Evolutionary conservation across 352 stramenopile species (phyloP).

Genomic region (Pythium aquatile): DNA sequence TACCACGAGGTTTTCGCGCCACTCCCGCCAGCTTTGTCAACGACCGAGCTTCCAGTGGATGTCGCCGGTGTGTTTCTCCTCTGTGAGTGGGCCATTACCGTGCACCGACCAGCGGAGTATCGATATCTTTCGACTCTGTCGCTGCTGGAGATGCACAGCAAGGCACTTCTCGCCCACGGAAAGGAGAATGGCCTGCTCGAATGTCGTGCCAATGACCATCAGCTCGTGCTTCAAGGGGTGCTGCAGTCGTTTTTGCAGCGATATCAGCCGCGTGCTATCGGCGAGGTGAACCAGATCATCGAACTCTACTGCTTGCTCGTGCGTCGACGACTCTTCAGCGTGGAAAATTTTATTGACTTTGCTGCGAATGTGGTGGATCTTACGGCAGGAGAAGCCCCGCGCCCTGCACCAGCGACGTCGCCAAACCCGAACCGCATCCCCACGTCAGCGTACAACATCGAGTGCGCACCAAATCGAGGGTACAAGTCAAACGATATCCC

Average conservation of each 20-base stretch:
- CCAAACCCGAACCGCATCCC: constrained; percentile 20
- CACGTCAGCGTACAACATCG: constrained; percentile 69
- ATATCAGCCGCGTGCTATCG: constrained; percentile 77
- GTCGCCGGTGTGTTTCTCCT: constrained; percentile 68
- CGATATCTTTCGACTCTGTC: constrained; percentile 77
- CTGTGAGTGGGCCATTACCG: constrained; percentile 83
- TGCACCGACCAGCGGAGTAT: constrained; percentile 76
- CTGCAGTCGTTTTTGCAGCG: constrained; percentile 71
- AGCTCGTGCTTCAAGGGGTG: constrained; percentile 71
- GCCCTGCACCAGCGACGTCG: constrained; percentile 19
- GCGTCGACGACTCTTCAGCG: constrained; percentile 65
- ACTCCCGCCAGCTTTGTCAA: constrained; percentile 39
- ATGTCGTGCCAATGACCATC: constrained; percentile 47
- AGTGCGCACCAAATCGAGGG: constrained; percentile 75
- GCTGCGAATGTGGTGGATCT: constrained; percentile 52
- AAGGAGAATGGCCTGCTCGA: constrained; percentile 53
- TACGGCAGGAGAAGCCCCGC: constrained; percentile 10
- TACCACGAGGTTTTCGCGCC: constrained; percentile 73
- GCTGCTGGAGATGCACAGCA: constrained; percentile 83
- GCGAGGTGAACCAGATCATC: constrained; percentile 77
- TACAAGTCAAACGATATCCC: constrained; percentile 84
- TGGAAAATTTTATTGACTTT: constrained; percentile 75
- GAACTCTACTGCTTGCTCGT: constrained; percentile 82
- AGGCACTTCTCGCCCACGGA: constrained; percentile 51
- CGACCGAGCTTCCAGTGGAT: constrained; percentile 59